Evolutionary conservation across 805 yeast genomes (phyloP), one percentile per base, ranked within the genome.

Genomic region (Candida pseudofarinosa): DNA sequence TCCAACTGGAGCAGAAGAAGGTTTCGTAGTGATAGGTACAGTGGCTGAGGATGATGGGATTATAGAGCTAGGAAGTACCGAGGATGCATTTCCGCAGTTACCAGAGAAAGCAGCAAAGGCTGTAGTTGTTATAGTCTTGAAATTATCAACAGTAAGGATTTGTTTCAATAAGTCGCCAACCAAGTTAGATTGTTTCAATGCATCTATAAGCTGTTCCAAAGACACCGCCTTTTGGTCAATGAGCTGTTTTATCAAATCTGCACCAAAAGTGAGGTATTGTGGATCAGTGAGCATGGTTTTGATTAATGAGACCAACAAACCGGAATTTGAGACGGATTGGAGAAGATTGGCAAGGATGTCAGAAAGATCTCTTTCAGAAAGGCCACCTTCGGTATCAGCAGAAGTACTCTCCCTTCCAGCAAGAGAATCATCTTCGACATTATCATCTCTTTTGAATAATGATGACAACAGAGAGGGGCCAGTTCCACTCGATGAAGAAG

Each of bases 231-330:
- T 54, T 38, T 48, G 52, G 10, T 48, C 48, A 41, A 67, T 50
- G 17, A 68, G 60, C n/a, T 59, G 54, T 39, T 50, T 48, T 40
- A 68, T 47, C 48, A 69, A 66, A 30, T 59, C 57, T 8, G 48
- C 59, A n/a, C 63, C 73, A 46, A 68, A 69, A 34, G 65, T 60
- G 42, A 66, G 48, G 53, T 65, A 69, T 19, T 48, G 37, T 19
- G 62, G 26, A 51, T 69, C 73, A n/a, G 71, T 65, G 43, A 69
- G 55, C 19, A 68, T 62, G 33, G 69, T 51, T 51, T 58, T 56
- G 40, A 69, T 69, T 10, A 69, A 71, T 19, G 65, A 61, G 18
- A 63, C 45, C 5, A 68, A 73, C 45, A 69, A 65, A n/a, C 75
- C 75, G 13, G 73, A 68, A 26, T 56, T 44, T 19, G 58, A 69